Conservation (phyloP, 192 early-diverging fungal genomes). For the Gorgonomyces haynaldii region DNA sequence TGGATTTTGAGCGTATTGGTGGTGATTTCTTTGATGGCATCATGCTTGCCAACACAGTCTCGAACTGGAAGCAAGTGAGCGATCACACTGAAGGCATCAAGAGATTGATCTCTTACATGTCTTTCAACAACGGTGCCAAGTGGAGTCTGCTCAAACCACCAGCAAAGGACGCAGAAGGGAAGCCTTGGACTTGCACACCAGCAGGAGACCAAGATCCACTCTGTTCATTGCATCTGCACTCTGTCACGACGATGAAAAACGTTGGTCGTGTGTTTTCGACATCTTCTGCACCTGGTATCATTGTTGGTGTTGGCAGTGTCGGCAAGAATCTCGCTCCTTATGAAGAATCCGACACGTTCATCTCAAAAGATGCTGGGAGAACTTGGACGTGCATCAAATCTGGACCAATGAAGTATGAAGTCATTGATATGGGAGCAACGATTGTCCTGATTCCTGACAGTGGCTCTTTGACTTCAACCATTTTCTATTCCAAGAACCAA, state of each 20-base stretch:
- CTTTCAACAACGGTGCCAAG: slow-evolving; percentile 73
- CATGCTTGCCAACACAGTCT: slow-evolving; percentile 71
- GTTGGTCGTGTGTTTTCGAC: slow-evolving; percentile 64
- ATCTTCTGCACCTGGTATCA: slow-evolving; percentile 60
- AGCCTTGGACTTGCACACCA: slow-evolving; percentile 43
- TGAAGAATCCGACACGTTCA: slow-evolving; percentile 69
- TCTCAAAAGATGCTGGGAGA: slow-evolving; percentile 74
- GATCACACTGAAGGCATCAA: slow-evolving; percentile 29
- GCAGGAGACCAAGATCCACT: slow-evolving; percentile 12
- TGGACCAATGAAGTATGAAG: slow-evolving; percentile 74
- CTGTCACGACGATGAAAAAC: slow-evolving; percentile 56
- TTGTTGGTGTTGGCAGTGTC: slow-evolving; percentile 87
- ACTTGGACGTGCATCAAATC: slow-evolving; percentile 55
- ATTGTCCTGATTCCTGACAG: slow-evolving; percentile 61
- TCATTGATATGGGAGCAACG: slow-evolving; percentile 69
- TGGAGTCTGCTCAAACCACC: slow-evolving; percentile 69
- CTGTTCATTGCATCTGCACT: slow-evolving; percentile 82
- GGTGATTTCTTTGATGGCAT: slow-evolving; percentile 61
- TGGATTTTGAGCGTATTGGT: slow-evolving; percentile 85
- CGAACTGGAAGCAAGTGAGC: slow-evolving; percentile 59
- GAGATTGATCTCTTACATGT: slow-evolving; percentile 58
- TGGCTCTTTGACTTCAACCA: slow-evolving; percentile 24
- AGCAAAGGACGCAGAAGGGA: slow-evolving; percentile 37
- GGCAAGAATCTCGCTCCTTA: slow-evolving; percentile 58
- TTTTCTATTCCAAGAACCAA: slow-evolving; percentile 68